Conservation (phyloP, 306 rosid genomes). For the Dalbergia cochinchinensis region DNA sequence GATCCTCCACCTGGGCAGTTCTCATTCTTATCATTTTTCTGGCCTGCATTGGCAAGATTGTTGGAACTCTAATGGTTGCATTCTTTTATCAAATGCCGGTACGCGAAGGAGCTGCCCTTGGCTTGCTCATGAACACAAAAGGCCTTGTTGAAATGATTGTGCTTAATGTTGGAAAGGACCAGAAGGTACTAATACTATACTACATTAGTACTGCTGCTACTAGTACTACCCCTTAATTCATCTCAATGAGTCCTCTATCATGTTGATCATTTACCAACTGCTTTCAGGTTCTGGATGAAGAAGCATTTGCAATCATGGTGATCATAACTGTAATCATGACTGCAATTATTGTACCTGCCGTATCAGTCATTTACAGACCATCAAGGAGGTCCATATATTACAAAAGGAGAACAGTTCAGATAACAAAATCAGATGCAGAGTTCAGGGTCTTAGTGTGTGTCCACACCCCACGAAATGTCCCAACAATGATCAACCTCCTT, state of each 20-base stretch:
- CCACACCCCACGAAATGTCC: slow-evolving; percentile 85
- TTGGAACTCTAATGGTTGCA: slow-evolving; percentile 71
- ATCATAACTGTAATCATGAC: slow-evolving; percentile 80
- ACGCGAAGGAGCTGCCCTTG: slow-evolving; percentile 78
- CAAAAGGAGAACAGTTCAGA: slow-evolving; percentile 74
- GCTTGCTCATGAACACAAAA: slow-evolving; percentile 93
- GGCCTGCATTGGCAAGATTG: slow-evolving; percentile 73
- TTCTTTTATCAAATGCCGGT: slow-evolving; percentile 68
- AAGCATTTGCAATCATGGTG: slow-evolving; percentile 87
- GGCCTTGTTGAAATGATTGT: slow-evolving; percentile 92
- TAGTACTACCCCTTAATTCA: not conserved
- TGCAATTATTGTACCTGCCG: slow-evolving; percentile 63
- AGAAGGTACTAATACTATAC: slow-evolving; percentile 54
- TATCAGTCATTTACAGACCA: slow-evolving; percentile 72
- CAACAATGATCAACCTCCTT: slow-evolving; percentile 85
- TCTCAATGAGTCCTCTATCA: not conserved
- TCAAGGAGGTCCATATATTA: slow-evolving; percentile 60
- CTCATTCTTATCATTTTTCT: slow-evolving; percentile 65
- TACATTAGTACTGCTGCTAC: not conserved
- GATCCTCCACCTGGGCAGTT: slow-evolving; percentile 60
- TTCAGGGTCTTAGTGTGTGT: slow-evolving; percentile 72
- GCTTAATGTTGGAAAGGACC: slow-evolving; percentile 91
- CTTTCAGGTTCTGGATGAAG: slow-evolving; percentile 80
- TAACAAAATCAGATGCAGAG: slow-evolving; percentile 68
- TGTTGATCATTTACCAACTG: slow-evolving; percentile 9